Conservation (phyloP, 2,329 filamentous ascomycete genomes). For the Hypomyces perniciosus region DNA sequence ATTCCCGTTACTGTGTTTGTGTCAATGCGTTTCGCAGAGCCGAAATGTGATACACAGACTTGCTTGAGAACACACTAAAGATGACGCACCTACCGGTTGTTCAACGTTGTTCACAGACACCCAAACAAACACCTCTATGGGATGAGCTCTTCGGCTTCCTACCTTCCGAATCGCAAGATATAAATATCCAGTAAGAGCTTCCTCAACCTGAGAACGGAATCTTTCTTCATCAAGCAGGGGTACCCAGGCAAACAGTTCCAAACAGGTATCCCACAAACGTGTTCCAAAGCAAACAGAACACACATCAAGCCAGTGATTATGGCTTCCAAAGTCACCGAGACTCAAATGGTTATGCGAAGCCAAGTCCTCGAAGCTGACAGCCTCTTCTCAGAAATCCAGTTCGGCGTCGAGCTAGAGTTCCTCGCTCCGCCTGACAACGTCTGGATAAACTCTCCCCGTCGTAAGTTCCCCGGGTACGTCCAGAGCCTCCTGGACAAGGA, state of each 20-base stretch:
- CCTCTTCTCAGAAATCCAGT: constrained; percentile 5
- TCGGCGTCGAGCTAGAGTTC: constrained; percentile 17
- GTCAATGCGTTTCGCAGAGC: no score
- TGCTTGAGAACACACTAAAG: no score
- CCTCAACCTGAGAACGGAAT: no score
- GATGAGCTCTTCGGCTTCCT: no score
- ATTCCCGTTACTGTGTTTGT: not conserved
- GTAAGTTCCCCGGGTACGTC: not conserved
- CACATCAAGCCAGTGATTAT: not conserved
- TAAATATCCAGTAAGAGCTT: not conserved
- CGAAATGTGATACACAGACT: not conserved
- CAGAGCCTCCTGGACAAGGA: not conserved
- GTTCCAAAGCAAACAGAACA: no score
- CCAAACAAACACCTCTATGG: not conserved
- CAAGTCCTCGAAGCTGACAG: not conserved
- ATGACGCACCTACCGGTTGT: not conserved
- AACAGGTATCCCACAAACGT: no score
- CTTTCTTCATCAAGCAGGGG: no score
- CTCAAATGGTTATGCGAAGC: not conserved
- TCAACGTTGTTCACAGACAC: not conserved
- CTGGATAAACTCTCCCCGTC: not conserved
- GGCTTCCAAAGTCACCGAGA: not conserved
- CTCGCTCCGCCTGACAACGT: constrained; percentile 7
- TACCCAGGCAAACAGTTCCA: no score
- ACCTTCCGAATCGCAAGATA: not conserved